Base-by-base conservation (phyloP, 345 rosid genomes). In the Trapa bicornis region DNA sequence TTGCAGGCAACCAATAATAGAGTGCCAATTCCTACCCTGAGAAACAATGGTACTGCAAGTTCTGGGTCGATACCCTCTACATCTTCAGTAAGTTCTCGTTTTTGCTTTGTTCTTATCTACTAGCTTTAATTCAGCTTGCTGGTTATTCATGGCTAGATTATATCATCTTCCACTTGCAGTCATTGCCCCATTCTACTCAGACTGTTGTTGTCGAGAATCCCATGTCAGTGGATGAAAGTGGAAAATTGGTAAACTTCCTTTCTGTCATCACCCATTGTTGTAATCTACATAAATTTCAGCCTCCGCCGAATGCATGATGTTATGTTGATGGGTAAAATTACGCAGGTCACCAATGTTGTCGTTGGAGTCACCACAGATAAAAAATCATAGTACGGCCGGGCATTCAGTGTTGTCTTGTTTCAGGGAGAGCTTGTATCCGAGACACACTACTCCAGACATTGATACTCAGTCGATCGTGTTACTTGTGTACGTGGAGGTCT, bases 131-230 rank as follows among this genome's bases (percentile, higher is more conserved):
- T 58, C 12, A 38, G 12, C 6, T 38, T 29, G 37, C 42, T 39
- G 52, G 37, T 69, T 66, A 38, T 4, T 65, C 6, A 37, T 16
- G 11, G n/a, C 29, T 22, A 22, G 29, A 22, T 22, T 22, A 22
- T 22, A 16, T 36, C 50, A 36, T 39, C 57, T 37, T 62, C 13
- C 15, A 3, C 9, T 37, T 65, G 57, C 68, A 71, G 68, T 50
- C 69, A 8, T 37, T 79, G 71, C 80, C 83, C 37, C 77, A 76
- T 42, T 74, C 86, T 75, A 85, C 84, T 66, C 96, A 90, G 79
- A 90, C 98, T 4, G 95, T 90, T 1, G 97, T 93, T 0, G 98
- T 93, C 5, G 97, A 93, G 75, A 93, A 93, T 79, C 96, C 97
- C 2, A 93, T 93, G 98, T 87, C 98, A 14, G 83, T 93, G 53